A percentile compares a stretch with the other conserved stretches of the same genome.
Conservation (phyloP, 2,329 filamentous ascomycete species). For the Albophoma yamanashiensis region DNA sequence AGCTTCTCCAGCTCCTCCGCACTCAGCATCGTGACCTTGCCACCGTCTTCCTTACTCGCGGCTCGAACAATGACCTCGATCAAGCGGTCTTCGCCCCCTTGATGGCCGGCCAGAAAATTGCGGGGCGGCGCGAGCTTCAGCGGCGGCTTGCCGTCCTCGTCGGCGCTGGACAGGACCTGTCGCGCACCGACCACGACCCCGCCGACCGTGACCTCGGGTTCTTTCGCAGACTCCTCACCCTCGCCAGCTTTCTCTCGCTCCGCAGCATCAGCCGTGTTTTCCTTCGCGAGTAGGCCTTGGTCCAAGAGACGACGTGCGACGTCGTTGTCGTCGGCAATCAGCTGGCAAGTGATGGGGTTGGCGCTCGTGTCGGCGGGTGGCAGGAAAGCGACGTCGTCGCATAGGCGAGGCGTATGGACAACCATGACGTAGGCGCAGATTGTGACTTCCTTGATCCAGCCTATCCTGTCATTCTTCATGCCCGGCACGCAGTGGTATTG, state of each 20-base stretch:
- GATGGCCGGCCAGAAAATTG: slow-evolving; percentile 21
- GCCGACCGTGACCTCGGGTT: slow-evolving; percentile 32
- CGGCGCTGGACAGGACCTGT: slow-evolving; percentile 32
- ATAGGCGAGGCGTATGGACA: slow-evolving; percentile 79
- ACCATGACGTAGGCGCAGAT: slow-evolving; percentile 93
- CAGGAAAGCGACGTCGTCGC: slow-evolving; percentile 75
- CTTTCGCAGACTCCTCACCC: slow-evolving; percentile 3
- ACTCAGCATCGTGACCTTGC: slow-evolving; percentile 48
- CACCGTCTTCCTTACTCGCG: slow-evolving; percentile 44
- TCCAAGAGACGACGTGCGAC: slow-evolving; percentile 27
- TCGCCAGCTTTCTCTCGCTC: background rate
- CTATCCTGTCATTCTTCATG: slow-evolving; percentile 62
- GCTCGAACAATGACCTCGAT: slow-evolving; percentile 35
- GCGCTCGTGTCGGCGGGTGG: slow-evolving; percentile 69
- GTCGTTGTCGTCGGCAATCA: slow-evolving; percentile 47
- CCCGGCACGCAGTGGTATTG: slow-evolving; percentile 72
- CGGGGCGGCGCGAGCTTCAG: slow-evolving; percentile 34
- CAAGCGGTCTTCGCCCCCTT: slow-evolving; percentile 14
- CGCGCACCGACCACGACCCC: slow-evolving; percentile 43
- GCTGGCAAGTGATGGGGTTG: slow-evolving; percentile 65
- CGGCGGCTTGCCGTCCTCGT: slow-evolving; percentile 35
- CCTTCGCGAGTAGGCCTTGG: slow-evolving; percentile 21
- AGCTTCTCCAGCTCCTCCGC: slow-evolving; percentile 59
- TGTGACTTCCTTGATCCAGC: slow-evolving; percentile 85
- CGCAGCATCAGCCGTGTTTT: slow-evolving; percentile 12